Evolutionary conservation across 2,329 filamentous ascomycete species (phyloP).

Genomic region (Teratosphaeria viscida): DNA sequence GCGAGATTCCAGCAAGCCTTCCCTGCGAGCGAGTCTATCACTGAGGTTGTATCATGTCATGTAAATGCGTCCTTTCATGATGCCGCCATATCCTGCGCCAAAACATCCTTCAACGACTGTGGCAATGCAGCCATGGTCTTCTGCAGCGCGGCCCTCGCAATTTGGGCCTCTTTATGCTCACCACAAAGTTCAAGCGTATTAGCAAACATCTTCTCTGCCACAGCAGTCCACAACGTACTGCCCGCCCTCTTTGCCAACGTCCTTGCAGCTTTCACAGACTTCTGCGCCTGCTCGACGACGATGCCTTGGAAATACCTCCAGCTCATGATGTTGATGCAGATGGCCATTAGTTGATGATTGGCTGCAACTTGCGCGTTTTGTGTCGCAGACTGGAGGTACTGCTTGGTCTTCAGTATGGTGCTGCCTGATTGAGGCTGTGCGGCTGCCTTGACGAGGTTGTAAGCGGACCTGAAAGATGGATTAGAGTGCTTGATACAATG

Average conservation of each 20-base stretch:
- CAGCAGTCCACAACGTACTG: constrained; percentile 39
- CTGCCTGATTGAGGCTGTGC: constrained; percentile 45
- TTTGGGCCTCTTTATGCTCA: constrained; percentile 17
- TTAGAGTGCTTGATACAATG: constrained; percentile 61
- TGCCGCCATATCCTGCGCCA: constrained; percentile 8
- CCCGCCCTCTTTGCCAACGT: constrained; percentile 44
- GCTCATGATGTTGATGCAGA: constrained; percentile 78
- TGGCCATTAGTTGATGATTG: constrained; percentile 72
- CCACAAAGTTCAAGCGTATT: constrained; percentile 66
- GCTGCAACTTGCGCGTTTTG: constrained; percentile 55
- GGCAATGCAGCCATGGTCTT: constrained; percentile 14
- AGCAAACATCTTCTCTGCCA: constrained; percentile 67
- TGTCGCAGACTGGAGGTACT: constrained; percentile 64
- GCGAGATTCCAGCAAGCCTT: not conserved
- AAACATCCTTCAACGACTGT: not conserved
- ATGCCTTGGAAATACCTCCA: constrained; percentile 71
- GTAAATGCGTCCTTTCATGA: not conserved
- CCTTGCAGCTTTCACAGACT: constrained; percentile 39
- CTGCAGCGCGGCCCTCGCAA: constrained; percentile 12
- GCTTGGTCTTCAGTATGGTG: constrained; percentile 68
- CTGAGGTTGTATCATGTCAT: not conserved
- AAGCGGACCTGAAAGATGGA: constrained; percentile 66
- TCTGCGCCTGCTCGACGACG: constrained; percentile 52
- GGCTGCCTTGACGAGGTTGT: constrained; percentile 59
- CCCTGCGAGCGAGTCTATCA: not conserved